Percentiles rank a stretch among this genome's conserved stretches.
Evolutionary conservation across 148 eudicot genomes (phyloP).

Genomic region (Vaccinium macrocarpon): DNA sequence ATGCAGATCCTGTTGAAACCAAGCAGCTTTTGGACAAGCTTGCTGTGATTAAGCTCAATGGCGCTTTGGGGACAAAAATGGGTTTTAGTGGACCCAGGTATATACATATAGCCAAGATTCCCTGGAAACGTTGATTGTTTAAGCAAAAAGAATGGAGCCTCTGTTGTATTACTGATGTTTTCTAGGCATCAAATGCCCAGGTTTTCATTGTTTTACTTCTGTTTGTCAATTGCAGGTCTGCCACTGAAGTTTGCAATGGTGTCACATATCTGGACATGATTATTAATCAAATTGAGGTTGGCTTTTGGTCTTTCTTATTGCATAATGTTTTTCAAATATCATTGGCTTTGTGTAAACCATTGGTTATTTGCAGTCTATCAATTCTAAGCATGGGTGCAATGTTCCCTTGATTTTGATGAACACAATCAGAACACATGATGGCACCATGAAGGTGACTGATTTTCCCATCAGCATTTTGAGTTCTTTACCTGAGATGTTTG

Average conservation of each 20-base stretch:
- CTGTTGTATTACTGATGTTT: background rate
- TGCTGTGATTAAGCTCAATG: constrained; percentile 43
- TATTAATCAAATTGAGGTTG: constrained; percentile 46
- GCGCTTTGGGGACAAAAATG: constrained; percentile 32
- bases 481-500: no score
- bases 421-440: no score
- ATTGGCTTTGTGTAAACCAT: background rate
- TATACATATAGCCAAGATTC: background rate
- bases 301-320: constrained; percentile 15
- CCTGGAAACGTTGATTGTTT: background rate
- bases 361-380: constrained; percentile 34
- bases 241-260: constrained; percentile 37
- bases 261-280: constrained; percentile 41
- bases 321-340: background rate
- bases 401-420: constrained; percentile 48
- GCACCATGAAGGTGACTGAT: no score
- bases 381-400: constrained; percentile 43
- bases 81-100: constrained; percentile 56
- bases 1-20: constrained; percentile 38
- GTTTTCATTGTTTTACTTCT: background rate
- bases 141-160: background rate
- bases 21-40: constrained; percentile 49
- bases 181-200: background rate
- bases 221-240: constrained; percentile 26
- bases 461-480: no score